Evolutionary conservation across 352 stramenopile genomes (phyloP).

Genomic region (Thraustochytrium striatum): DNA sequence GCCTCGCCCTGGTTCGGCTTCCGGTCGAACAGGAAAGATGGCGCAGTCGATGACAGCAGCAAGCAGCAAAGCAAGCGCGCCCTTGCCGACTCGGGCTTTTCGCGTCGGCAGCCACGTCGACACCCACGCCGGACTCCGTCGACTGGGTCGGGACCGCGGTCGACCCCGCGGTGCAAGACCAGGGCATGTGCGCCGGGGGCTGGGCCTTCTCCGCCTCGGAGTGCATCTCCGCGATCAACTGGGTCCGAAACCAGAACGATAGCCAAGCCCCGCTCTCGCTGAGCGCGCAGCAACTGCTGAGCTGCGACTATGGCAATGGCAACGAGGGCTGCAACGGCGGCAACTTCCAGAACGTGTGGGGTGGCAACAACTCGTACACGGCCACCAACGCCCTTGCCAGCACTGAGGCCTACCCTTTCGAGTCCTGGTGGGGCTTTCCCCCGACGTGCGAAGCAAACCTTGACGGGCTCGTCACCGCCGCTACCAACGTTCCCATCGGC

Average conservation of each 20-base stretch:
- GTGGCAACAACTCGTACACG: conserved; percentile 60
- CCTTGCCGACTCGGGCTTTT: too few relatives aligned
- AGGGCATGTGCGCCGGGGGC: background rate
- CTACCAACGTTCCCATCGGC: background rate
- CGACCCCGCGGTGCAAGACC: background rate
- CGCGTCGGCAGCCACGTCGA: too few relatives aligned
- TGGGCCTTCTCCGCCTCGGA: background rate
- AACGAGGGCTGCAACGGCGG: conserved; percentile 64
- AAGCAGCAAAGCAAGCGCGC: too few relatives aligned
- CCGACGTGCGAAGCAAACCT: conserved; percentile 39
- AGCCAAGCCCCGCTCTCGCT: conserved; percentile 54
- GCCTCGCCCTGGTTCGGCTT: background rate
- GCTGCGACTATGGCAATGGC: conserved; percentile 58
- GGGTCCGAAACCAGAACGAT: background rate
- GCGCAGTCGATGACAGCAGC: too few relatives aligned
- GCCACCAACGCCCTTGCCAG: conserved; percentile 51
- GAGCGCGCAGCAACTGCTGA: conserved; percentile 67
- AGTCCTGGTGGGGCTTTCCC: conserved; percentile 52
- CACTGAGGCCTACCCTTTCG: conserved; percentile 28
- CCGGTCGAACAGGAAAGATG: too few relatives aligned
- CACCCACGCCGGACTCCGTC: too few relatives aligned
- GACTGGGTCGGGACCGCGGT: background rate
- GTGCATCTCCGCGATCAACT: background rate
- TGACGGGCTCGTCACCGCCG: background rate
- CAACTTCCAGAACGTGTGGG: conserved; percentile 60